Evolutionary conservation across 352 stramenopile species (phyloP), one percentile per base, ranked within the genome.

Genomic region (Phytophthora sp.): DNA sequence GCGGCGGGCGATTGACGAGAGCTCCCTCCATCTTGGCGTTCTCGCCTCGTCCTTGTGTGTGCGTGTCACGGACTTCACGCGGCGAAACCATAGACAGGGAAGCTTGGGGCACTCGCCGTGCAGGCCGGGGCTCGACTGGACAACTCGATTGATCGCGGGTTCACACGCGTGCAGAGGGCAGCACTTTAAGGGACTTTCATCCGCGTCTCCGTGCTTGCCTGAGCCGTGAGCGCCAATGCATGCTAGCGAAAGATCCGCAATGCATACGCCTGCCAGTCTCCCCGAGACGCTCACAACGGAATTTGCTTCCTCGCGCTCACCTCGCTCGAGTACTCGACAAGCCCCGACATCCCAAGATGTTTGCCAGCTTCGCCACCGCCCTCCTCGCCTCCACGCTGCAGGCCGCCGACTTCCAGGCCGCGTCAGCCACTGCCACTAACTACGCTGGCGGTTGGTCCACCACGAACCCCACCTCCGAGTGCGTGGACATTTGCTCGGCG

Each of bases 401-500:
- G 28, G 61, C 51, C 27, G 53, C 61, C 32, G 61, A 69, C 61
- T 54, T 69, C 21, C 45, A 69, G 38, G 37, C 52, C 17, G n/a
- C 46, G 18, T 26, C 2, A 13, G 44, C 44, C 20, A 27, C 61
- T 12, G 74, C 77, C 20, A 68, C 82, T 44, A 78, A 87, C 63
- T 86, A 90, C 65, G 53, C 71, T 4, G 76, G 81, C 12, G 75
- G 82, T 3, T 91, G 82, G 82, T 32, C 76, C 34, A 11, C 32
- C 10, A 59, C 70, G 15, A 54, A 73, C 20, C 61, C 66, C 5
- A 72, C 76, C 17, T 80, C 34, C 12, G 17, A 89, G 67, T 92
- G 84, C 54, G 80, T 92, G 4, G 82, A 91, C 55, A 92, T 92
- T 46, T 92, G 84, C 65, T 84, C 79, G 27, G 87, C 82, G 30